phyloP scores from a whole-genome alignment of 169 alveolate genomes.

The Plasmodium blacklocki region DNA sequence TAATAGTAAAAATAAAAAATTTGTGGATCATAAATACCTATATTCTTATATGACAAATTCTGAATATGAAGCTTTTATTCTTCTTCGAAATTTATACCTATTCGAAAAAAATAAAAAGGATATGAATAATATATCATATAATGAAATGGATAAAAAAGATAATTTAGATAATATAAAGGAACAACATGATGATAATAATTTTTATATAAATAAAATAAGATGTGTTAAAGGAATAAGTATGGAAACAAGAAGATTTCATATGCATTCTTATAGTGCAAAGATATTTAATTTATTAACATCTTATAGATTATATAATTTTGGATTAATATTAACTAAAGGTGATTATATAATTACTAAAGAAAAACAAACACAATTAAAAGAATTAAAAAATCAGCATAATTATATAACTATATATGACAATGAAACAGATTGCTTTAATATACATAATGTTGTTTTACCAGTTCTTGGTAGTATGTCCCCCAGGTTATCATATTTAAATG shows the following conservation, averaged over 20 bases:
- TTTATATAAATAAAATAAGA: conserved; percentile 50
- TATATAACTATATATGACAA: conserved; percentile 33
- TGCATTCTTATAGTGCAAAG: conserved; percentile 76
- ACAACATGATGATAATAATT: conserved; percentile 29
- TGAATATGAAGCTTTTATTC: conserved; percentile 74
- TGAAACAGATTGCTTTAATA: not conserved
- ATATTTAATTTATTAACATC: conserved; percentile 74
- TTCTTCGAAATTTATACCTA: conserved; percentile 57
- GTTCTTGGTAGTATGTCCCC: conserved; percentile 62
- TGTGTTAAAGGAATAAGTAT: conserved; percentile 73
- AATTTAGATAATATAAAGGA: not conserved
- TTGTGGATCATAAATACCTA: conserved; percentile 10
- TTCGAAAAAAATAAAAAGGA: conserved; percentile 40
- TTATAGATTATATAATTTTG: conserved; percentile 67
- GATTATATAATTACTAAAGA: conserved; percentile 64
- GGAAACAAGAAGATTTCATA: conserved; percentile 76
- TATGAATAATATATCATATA: conserved; percentile 17
- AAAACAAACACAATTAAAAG: conserved; percentile 15
- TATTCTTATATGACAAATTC: conserved; percentile 75
- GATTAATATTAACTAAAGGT: conserved; percentile 25
- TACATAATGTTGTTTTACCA: conserved; percentile 73
- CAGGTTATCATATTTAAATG: conserved; percentile 43
- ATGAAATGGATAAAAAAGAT: not conserved
- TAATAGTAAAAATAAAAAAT: not conserved
- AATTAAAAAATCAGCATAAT: conserved; percentile 54